Conservation (phyloP, 2,329 filamentous ascomycete species). For the Fusarium sp. region DNA sequence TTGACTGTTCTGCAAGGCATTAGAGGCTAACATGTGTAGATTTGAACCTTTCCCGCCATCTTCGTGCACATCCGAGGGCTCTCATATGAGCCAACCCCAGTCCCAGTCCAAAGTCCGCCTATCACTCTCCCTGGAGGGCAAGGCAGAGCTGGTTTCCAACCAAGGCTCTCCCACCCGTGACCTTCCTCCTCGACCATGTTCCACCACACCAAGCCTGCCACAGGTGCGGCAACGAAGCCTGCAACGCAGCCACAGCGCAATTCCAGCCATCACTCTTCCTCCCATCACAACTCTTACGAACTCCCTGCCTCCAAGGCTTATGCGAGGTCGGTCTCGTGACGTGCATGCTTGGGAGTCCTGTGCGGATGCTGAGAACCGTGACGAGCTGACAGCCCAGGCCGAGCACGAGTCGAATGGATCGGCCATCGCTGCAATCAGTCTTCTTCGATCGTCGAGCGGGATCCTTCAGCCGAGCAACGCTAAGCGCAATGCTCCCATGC, state of each 20-base stretch:
- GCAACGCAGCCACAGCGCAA: constrained; percentile 78
- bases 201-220: constrained; percentile 61
- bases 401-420: constrained; percentile 85
- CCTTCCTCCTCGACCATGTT: constrained; percentile 62
- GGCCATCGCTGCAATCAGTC: constrained; percentile 82
- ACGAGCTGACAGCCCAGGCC: constrained; percentile 83
- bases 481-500: constrained; percentile 72
- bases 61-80: constrained; percentile 56
- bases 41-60: constrained; percentile 59
- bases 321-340: constrained; percentile 83
- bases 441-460: constrained; percentile 77
- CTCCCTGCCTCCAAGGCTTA: constrained; percentile 66
- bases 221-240: constrained; percentile 65
- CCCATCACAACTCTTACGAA: constrained; percentile 66
- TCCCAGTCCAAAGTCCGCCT: constrained; percentile 74
- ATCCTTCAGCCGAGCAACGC: constrained; percentile 67
- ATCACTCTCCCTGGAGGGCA: constrained; percentile 88
- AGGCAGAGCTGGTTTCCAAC: constrained; percentile 84
- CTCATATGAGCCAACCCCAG: constrained; percentile 52
- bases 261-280: constrained; percentile 69
- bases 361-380: constrained; percentile 83
- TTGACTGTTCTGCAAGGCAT: background rate
- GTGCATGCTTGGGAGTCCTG: constrained; percentile 92
- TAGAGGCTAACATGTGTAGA: constrained; percentile 46
- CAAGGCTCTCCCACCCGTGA: constrained; percentile 72